phyloP scores from a whole-genome alignment of 1,284 basidiomycete genomes.

The Amylostereum areolatum region DNA sequence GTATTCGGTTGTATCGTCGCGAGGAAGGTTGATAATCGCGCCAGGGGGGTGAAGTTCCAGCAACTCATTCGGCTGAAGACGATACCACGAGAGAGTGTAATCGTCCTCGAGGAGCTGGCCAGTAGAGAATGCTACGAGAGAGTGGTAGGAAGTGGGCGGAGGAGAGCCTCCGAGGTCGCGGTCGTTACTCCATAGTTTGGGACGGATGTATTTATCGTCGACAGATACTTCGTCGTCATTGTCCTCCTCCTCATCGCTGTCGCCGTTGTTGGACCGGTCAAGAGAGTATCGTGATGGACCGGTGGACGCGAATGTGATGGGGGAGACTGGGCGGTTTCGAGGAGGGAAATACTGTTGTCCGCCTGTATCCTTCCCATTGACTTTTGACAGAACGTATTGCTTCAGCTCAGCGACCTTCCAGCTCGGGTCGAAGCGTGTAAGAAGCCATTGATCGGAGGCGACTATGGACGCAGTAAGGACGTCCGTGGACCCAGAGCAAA shows the following conservation, averaged over 20 bases:
- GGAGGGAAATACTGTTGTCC: conserved; percentile 16
- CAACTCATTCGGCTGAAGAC: conserved; percentile 52
- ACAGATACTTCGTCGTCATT: conserved; percentile 16
- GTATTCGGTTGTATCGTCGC: conserved; percentile 40
- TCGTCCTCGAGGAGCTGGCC: conserved; percentile 65
- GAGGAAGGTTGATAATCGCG: conserved; percentile 36
- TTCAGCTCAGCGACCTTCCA: conserved; percentile 60
- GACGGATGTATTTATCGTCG: conserved; percentile 10
- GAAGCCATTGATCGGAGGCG: conserved; percentile 66
- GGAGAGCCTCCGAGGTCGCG: not conserved
- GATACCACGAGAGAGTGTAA: conserved; percentile 48
- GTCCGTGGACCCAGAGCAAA: conserved; percentile 1
- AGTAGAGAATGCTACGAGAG: conserved; percentile 57
- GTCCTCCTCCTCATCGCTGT: conserved; percentile 20
- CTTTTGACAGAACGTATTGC: conserved; percentile 53
- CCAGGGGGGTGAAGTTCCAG: conserved; percentile 53
- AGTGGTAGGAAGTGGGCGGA: conserved; percentile 27
- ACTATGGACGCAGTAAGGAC: conserved; percentile 31
- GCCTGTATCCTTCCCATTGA: conserved; percentile 27
- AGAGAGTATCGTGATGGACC: conserved; percentile 11
- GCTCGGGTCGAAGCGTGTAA: conserved; percentile 51
- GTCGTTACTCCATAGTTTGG: not conserved
- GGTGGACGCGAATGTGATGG: conserved; percentile 50
- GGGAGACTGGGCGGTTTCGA: conserved; percentile 41
- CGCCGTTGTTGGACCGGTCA: conserved; percentile 18